Percentiles rank a stretch among this genome's conserved stretches.
Evolutionary conservation across 495 filamentous ascomycete species (phyloP).

Genomic region (Massariosphaeria phaeospora): DNA sequence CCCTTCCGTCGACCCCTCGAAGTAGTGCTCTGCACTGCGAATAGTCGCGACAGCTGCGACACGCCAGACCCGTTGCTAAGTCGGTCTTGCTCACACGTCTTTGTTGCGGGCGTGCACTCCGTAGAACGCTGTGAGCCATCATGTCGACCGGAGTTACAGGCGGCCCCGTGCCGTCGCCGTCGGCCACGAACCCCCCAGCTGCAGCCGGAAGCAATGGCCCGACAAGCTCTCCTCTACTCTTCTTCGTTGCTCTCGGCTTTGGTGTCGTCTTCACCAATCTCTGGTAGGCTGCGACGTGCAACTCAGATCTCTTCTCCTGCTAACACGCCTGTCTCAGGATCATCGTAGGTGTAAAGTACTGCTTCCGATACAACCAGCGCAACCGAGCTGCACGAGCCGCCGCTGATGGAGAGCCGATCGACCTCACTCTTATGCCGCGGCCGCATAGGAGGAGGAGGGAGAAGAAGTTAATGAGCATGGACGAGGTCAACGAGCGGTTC

Average conservation of each 20-base stretch:
- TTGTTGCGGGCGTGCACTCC: constrained; percentile 2
- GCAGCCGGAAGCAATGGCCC: constrained; percentile 39
- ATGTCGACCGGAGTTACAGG: constrained; percentile 19
- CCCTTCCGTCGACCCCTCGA: constrained; percentile 7
- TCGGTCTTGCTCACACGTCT: not conserved
- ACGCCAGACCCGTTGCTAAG: not conserved
- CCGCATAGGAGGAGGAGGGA: constrained; percentile 76
- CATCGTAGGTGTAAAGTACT: constrained; percentile 98
- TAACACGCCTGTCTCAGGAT: constrained; percentile 59
- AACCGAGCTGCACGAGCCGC: constrained; percentile 68
- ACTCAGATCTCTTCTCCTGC: constrained; percentile 1
- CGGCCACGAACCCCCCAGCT: not conserved
- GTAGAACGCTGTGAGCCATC: constrained; percentile 17
- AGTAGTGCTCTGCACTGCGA: not conserved
- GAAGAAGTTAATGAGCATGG: constrained; percentile 98
- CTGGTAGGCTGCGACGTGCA: constrained; percentile 57
- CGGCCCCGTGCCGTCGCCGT: constrained; percentile 2
- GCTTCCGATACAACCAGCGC: constrained; percentile 94
- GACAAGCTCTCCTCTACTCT: constrained; percentile 88
- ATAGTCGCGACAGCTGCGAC: constrained; percentile 13
- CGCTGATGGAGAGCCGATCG: constrained; percentile 85
- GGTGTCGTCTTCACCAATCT: constrained; percentile 98
- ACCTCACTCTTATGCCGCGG: constrained; percentile 72
- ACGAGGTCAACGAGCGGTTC: constrained; percentile 97
- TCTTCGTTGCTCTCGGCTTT: constrained; percentile 96